Percentiles rank a stretch among this genome's conserved stretches.
phyloP scores from a whole-genome alignment of 2,329 filamentous ascomycete species.

The Orbilia blumenaviensis region DNA sequence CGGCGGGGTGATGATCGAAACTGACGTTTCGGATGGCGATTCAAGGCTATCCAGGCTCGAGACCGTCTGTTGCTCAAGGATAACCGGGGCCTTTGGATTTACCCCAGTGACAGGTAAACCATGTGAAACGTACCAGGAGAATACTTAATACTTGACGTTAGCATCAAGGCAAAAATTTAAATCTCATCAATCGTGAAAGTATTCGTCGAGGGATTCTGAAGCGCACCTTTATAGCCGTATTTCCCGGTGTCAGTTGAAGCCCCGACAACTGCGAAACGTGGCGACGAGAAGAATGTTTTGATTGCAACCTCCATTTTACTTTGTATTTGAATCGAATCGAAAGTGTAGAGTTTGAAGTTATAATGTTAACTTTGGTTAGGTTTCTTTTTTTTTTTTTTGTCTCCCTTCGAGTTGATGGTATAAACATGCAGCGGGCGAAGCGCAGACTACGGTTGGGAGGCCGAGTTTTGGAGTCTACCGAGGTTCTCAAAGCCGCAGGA shows the following conservation, averaged over 20 bases:
- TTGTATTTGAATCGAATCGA: neutral
- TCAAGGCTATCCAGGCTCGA: constrained; percentile 64
- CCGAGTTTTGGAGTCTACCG: neutral
- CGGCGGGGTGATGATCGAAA: constrained; percentile 90
- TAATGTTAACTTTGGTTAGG: too few relatives aligned
- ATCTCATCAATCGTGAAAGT: too few relatives aligned
- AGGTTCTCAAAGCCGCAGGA: neutral
- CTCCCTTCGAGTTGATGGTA: too few relatives aligned
- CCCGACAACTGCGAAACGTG: constrained; percentile 81
- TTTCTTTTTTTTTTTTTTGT: too few relatives aligned
- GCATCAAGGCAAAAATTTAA: neutral
- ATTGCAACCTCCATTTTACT: constrained; percentile 73
- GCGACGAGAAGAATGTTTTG: constrained; percentile 73
- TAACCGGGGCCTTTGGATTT: constrained; percentile 72
- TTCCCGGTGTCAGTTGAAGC: constrained; percentile 85
- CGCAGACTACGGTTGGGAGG: neutral
- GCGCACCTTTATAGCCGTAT: constrained; percentile 85
- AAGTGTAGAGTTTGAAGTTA: neutral
- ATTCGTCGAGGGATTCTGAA: neutral
- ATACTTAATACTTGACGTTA: constrained; percentile 68
- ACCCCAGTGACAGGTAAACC: constrained; percentile 80
- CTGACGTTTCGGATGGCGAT: constrained; percentile 69
- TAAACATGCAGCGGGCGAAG: too few relatives aligned
- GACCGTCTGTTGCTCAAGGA: constrained; percentile 64
- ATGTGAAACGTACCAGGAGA: constrained; percentile 85